Conservation (phyloP, 495 filamentous ascomycete species). For the Lophiostoma macrostomum region DNA sequence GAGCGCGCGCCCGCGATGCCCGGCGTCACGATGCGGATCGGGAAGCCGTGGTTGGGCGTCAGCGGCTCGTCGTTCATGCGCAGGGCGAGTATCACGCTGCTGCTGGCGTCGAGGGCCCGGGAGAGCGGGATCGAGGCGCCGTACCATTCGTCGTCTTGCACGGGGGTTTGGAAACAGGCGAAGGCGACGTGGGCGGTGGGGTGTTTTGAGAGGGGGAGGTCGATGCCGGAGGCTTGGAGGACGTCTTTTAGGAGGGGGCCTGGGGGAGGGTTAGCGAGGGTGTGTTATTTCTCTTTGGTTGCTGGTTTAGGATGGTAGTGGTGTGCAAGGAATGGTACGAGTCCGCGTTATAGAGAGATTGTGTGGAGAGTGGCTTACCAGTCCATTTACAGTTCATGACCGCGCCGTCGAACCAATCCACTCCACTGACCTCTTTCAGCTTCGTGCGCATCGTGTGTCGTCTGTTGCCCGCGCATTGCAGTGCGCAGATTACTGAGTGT, state of each 20-base stretch:
- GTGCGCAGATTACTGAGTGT: constrained; percentile 53
- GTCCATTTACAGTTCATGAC: constrained; percentile 62
- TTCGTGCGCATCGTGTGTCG: constrained; percentile 63
- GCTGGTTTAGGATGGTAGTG: background rate
- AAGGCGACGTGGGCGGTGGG: constrained; percentile 51
- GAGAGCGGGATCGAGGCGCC: constrained; percentile 52
- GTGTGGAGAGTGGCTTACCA: constrained; percentile 24
- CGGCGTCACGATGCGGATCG: constrained; percentile 41
- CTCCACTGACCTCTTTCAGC: constrained; percentile 58
- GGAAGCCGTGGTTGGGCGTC: constrained; percentile 38
- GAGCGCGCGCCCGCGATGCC: constrained; percentile 39
- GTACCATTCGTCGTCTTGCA: constrained; percentile 57
- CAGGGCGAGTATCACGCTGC: constrained; percentile 54
- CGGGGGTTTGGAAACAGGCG: constrained; percentile 49
- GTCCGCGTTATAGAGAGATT: background rate
- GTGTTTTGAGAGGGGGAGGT: constrained; percentile 26
- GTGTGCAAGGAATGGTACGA: background rate
- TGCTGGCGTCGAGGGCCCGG: constrained; percentile 47
- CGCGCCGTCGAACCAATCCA: constrained; percentile 63
- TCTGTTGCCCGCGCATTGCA: constrained; percentile 64
- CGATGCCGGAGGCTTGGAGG: constrained; percentile 43
- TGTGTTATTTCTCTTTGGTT: too few relatives aligned
- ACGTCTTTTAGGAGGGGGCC: constrained; percentile 56
- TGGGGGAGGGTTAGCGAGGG: background rate
- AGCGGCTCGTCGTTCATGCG: constrained; percentile 42